Base-by-base conservation (phyloP, 169 alveolate species). In the Cryptosporidium sp. region DNA sequence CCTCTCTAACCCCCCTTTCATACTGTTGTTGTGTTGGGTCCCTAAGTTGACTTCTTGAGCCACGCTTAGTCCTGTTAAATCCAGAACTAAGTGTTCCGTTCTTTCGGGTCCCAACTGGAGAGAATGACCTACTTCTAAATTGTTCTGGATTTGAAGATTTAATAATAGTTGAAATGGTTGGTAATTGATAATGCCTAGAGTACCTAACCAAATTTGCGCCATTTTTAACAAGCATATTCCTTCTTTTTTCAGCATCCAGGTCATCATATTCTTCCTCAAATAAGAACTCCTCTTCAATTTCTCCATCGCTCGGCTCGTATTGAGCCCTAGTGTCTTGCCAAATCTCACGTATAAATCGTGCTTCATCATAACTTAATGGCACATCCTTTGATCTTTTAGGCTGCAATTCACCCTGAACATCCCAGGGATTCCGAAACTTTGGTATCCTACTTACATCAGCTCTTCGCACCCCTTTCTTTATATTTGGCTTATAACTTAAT, bases 301-400 rank as follows among this genome's bases (percentile, higher is more conserved):
- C 89, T 6, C 75, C 80, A 67, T 80, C 89, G 21, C 89, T 80
- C n/a, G 89, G 89, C 51, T 67, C 58, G 45, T 80, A 80, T 65
- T 80, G 89, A 26, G 89, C 89, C 35, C 89, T 80, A 48, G 89
- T 80, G 62, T 80, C 89, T 43, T 80, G 89, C 89, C 89, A 80
- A 61, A 80, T 80, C 31, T 80, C 89, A 39, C 89, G 71, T 37
- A 80, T 80, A 16, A 59, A 41, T n/a, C 74, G 89, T 10, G 89
- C 89, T 33, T 80, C 89, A 16, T 80, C 89, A 50, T 41, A 65
- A 62, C 80, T 80, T 59, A 80, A 41, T 2, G 89, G 89, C 26
- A 21, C 4, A 62, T 80, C 89, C 37, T 59, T 80, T 18, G 62
- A 39, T 45, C 37, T 39, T 62, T 31, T 59, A 9, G 89, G 43